Percentiles rank a stretch among this genome's conserved stretches.
These are phyloP conservation scores for Eutypella sp. DNA, from an alignment of 2,329 filamentous ascomycete species.

Conservation along the genomic window DNA sequence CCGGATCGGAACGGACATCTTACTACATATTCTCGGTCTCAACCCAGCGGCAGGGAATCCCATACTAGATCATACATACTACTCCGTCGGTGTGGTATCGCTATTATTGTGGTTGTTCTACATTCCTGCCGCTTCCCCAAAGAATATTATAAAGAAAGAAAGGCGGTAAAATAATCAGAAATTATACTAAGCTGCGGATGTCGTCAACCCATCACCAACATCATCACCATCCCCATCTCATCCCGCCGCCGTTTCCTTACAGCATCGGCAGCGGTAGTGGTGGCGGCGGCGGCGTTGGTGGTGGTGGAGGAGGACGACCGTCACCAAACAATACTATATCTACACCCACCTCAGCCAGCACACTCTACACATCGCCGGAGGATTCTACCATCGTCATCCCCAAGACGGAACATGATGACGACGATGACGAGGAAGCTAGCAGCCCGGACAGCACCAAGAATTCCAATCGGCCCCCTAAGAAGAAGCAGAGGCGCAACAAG, in stretches of 20 bases:
- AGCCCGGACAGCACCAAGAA: constrained; percentile 18
- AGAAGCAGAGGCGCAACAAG: constrained; percentile 82
- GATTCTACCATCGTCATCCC: constrained; percentile 17
- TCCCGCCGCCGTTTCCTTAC: constrained; percentile 21
- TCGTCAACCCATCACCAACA: constrained; percentile 25
- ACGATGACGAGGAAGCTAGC: constrained; percentile 21
- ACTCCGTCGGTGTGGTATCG: background rate
- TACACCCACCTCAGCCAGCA: constrained; percentile 23
- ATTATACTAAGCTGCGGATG: constrained; percentile 13
- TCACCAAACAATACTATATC: constrained; percentile 20
- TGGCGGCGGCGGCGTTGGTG: constrained; percentile 13
- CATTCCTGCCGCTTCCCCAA: background rate
- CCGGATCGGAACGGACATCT: background rate
- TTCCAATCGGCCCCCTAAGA: constrained; percentile 40
- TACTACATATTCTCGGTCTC: background rate
- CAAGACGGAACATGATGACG: constrained; percentile 27
- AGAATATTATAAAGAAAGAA: background rate
- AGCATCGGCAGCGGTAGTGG: constrained; percentile 12
- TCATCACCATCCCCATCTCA: too few relatives aligned
- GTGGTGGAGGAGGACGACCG: constrained; percentile 23
- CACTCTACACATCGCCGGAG: constrained; percentile 24
- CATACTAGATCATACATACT: background rate
- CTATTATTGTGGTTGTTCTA: background rate
- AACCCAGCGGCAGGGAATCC: background rate
- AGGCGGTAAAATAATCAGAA: background rate